A percentile compares a stretch with the other conserved stretches of the same genome.
Evolutionary conservation across 148 eudicot genomes (phyloP).

Genomic region (Spergularia bocconei): DNA sequence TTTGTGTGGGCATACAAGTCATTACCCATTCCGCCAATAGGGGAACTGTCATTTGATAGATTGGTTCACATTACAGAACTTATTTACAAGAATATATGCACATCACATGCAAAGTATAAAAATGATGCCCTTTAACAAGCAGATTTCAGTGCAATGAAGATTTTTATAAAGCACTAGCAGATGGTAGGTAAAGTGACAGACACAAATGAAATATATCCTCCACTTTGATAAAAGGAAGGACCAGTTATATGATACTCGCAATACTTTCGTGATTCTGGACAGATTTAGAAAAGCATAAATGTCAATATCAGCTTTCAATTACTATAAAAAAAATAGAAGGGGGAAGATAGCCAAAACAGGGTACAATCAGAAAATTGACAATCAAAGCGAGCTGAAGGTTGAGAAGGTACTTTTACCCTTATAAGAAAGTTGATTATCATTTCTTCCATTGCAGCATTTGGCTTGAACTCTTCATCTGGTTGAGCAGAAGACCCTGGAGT

Average conservation of each 20-base stretch:
- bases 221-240: neutral
- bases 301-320: neutral
- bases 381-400: neutral
- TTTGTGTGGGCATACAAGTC: neutral
- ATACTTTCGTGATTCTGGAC: neutral
- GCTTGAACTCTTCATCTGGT: constrained; percentile 97
- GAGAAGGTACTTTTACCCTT: constrained; percentile 48
- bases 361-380: neutral
- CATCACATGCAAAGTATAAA: neutral
- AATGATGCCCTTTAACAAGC: neutral
- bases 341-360: neutral
- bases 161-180: neutral
- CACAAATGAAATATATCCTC: neutral
- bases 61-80: neutral
- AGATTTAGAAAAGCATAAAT: neutral
- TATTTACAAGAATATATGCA: constrained; percentile 3
- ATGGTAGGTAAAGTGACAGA: neutral
- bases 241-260: neutral
- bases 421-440: constrained; percentile 98
- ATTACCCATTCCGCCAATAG: neutral
- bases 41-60: neutral
- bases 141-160: neutral
- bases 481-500: constrained; percentile 90
- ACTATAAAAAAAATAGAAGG: neutral
- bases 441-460: constrained; percentile 99